Conservation (phyloP, 2,329 filamentous ascomycete species). For the Leptoxyphium fumago region DNA sequence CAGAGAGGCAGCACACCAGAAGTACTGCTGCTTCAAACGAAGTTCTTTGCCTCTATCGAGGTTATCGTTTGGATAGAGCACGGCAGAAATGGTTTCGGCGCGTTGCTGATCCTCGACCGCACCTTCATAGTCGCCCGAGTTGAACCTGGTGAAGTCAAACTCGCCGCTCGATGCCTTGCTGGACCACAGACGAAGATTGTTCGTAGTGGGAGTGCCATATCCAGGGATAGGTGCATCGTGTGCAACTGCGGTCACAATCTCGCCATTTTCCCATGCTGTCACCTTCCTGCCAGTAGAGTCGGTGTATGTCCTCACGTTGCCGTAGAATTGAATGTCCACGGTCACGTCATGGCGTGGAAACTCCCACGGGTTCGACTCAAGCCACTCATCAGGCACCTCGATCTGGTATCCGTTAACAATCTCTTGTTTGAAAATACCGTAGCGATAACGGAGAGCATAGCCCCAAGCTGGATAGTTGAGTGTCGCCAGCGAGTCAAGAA, state of each 20-base stretch:
- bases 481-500: slow-evolving; percentile 88
- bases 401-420: slow-evolving; percentile 97
- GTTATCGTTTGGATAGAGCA: slow-evolving; percentile 95
- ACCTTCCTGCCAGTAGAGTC: slow-evolving; percentile 59
- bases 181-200: slow-evolving; percentile 94
- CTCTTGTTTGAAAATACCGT: slow-evolving; percentile 96
- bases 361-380: slow-evolving; percentile 99
- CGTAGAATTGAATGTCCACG: slow-evolving; percentile 95
- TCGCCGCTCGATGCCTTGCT: slow-evolving; percentile 94
- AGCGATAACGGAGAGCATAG: slow-evolving; percentile 87
- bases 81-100: slow-evolving; percentile 96
- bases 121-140: slow-evolving; percentile 93
- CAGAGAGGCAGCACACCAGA: slow-evolving; percentile 95
- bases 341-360: slow-evolving; percentile 91
- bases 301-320: slow-evolving; percentile 58
- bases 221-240: slow-evolving; percentile 83
- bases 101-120: slow-evolving; percentile 96
- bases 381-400: slow-evolving; percentile 96
- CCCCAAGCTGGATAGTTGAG: slow-evolving; percentile 96
- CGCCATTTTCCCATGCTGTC: slow-evolving; percentile 78
- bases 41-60: slow-evolving; percentile 93
- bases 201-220: slow-evolving; percentile 77
- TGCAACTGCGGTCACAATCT: slow-evolving; percentile 80
- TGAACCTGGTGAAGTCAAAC: slow-evolving; percentile 99
- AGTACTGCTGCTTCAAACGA: slow-evolving; percentile 97